Evolutionary conservation across 257 asterid genomes (phyloP), one percentile per base, ranked within the genome.

Genomic region (Prunella vulgaris): DNA sequence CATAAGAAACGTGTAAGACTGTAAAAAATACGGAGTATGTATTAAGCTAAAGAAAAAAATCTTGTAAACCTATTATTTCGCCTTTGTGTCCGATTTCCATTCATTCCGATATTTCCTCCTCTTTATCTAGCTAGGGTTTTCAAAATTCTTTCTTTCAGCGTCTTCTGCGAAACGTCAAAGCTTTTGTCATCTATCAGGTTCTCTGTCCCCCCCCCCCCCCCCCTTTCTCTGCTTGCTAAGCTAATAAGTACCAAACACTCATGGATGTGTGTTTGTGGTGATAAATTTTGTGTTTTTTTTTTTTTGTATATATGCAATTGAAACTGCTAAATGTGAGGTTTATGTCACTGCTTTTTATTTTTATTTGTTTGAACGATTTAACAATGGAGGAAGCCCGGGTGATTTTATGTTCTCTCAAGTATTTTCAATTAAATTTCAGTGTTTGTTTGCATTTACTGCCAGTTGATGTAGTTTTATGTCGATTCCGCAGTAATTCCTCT

Each of bases 71-170:
- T 72, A 72, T 72, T 35, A 68, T 44, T 68, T 44, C 69, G 81
- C 53, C 5, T 62, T 63, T 28, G 68, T 74, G 73, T 69, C 66
- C 79, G 51, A 38, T 68, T 73, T 48, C 22, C 20, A 12, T 52
- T 15, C 46, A 40, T 37, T 56, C 64, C 74, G 54, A 68, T 68
- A 69, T 69, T 54, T 53, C 30, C 62, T 68, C 74, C 33, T 52
- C 58, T 51, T 25, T 68, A 60, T 40, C 60, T 62, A 28, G 35
- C 74, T 74, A 62, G 83, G 79, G 78, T 78, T 79, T 71, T 60
- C 77, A 61, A 70, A 51, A 15, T 51, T 70, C 53, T 52, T 53
- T 58, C 65, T 30, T 68, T n/a, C 51, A 33, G 57, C 74, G 71
- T 64, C 69, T 46, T 60, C 75, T 60, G 57, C 80, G 35, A 59